These are phyloP conservation scores for Apium graveolens DNA, from an alignment of 129 eudicot genomes.

Conservation along the genomic window DNA sequence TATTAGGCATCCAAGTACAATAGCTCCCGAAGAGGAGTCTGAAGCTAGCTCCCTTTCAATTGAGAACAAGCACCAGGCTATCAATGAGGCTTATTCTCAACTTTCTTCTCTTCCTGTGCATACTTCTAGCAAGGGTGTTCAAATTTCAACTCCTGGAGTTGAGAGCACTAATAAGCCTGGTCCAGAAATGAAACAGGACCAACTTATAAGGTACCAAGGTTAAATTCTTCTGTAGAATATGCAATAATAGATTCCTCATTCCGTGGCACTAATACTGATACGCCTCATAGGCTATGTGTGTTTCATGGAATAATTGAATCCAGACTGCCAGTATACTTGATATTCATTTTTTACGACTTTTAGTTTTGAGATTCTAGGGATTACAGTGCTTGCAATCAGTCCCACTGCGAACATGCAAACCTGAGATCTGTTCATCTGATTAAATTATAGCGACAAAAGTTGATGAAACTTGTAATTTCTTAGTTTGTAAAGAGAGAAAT, in stretches of 20 bases:
- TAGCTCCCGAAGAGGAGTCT: conserved; percentile 86
- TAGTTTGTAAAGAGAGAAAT: neutral
- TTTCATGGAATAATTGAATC: neutral
- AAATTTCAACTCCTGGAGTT: conserved; percentile 26
- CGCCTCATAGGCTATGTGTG: neutral
- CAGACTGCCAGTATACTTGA: neutral
- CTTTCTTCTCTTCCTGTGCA: conserved; percentile 41
- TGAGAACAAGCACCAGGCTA: conserved; percentile 44
- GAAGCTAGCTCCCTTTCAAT: conserved; percentile 97
- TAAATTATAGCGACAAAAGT: neutral
- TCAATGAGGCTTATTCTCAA: conserved; percentile 57
- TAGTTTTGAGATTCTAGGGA: neutral
- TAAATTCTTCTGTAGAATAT: neutral
- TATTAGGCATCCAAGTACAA: conserved; percentile 77
- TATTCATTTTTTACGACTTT: neutral
- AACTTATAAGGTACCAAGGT: conserved; percentile 38
- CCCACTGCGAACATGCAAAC: neutral
- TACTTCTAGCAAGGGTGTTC: conserved; percentile 41
- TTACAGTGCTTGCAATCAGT: neutral
- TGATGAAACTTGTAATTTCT: neutral
- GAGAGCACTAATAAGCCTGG: conserved; percentile 48
- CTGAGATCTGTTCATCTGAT: conserved; percentile 2
- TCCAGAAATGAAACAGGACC: conserved; percentile 36
- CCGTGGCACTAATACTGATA: neutral
- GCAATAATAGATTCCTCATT: neutral